These are phyloP conservation scores for Phaeosphaeriaceae sp. DNA, from an alignment of 2,329 filamentous ascomycete genomes.

Conservation along the genomic window DNA sequence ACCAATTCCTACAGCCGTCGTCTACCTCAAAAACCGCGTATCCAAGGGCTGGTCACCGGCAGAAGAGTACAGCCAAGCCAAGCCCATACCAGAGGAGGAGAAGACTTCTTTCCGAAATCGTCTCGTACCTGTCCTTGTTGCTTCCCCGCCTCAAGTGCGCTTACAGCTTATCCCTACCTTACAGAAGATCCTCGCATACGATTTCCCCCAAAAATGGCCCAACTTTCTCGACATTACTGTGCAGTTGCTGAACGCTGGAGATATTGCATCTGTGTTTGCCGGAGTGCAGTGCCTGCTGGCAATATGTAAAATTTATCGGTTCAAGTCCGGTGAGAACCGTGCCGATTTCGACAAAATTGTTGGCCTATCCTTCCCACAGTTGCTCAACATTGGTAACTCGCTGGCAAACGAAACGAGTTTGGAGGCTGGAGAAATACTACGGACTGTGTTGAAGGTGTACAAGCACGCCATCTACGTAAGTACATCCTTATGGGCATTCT, in stretches of 20 bases:
- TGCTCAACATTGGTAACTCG: constrained; percentile 85
- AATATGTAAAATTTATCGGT: constrained; percentile 93
- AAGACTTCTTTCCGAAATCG: constrained; percentile 86
- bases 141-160: constrained; percentile 79
- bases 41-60: constrained; percentile 85
- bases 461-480: constrained; percentile 97
- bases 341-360: constrained; percentile 94
- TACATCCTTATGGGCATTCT: constrained; percentile 23
- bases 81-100: constrained; percentile 84
- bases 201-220: constrained; percentile 95
- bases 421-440: constrained; percentile 95
- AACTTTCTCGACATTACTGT: constrained; percentile 92
- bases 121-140: constrained; percentile 85
- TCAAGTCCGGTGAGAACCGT: constrained; percentile 83
- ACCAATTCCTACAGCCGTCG: constrained; percentile 69
- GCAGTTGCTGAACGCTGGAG: constrained; percentile 84
- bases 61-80: constrained; percentile 75
- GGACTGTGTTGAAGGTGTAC: constrained; percentile 93
- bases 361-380: constrained; percentile 84
- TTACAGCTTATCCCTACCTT: constrained; percentile 93
- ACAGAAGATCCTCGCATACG: constrained; percentile 93
- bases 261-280: constrained; percentile 85
- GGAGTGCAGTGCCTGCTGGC: constrained; percentile 92
- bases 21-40: constrained; percentile 98
- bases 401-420: constrained; percentile 89